These are phyloP conservation scores for Chaetomium strumarium DNA, from an alignment of 2,329 filamentous ascomycete genomes.

Conservation along the genomic window DNA sequence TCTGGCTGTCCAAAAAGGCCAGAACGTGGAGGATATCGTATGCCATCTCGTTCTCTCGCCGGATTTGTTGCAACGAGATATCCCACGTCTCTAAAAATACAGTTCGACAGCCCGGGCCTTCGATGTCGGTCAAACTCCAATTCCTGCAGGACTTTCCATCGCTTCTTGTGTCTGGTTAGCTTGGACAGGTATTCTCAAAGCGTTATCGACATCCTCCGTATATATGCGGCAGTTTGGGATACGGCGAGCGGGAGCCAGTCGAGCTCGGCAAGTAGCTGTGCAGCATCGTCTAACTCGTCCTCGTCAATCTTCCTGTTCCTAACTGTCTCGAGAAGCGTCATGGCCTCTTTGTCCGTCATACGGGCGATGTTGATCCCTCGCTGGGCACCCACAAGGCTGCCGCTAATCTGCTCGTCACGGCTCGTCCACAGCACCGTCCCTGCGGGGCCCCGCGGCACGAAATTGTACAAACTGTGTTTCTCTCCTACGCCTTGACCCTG, in stretches of 20 bases:
- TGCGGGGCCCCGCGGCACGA: conserved; percentile 3
- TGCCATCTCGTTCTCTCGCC: conserved; percentile 25
- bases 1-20: conserved; percentile 31
- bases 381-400: conserved; percentile 12
- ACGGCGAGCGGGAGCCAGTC: conserved; percentile 16
- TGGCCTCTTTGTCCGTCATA: conserved; percentile 14
- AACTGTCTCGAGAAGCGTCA: conserved; percentile 8
- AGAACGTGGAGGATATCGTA: conserved; percentile 29
- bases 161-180: conserved; percentile 21
- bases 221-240: conserved; percentile 22
- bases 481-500: background rate
- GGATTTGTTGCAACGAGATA: conserved; percentile 31
- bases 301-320: conserved; percentile 4
- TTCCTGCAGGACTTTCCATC: conserved; percentile 24
- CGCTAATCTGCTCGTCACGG: conserved; percentile 16
- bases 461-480: conserved; percentile 4
- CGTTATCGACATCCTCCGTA: conserved; percentile 25
- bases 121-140: conserved; percentile 26
- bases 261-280: conserved; percentile 15
- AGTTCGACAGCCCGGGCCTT: conserved; percentile 27
- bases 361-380: conserved; percentile 10
- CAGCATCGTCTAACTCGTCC: conserved; percentile 1
- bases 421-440: conserved; percentile 20
- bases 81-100: conserved; percentile 31
- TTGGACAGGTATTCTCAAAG: conserved; percentile 25